Evolutionary conservation across 805 yeast genomes (phyloP).

Genomic region (Komagataella phaffii): DNA sequence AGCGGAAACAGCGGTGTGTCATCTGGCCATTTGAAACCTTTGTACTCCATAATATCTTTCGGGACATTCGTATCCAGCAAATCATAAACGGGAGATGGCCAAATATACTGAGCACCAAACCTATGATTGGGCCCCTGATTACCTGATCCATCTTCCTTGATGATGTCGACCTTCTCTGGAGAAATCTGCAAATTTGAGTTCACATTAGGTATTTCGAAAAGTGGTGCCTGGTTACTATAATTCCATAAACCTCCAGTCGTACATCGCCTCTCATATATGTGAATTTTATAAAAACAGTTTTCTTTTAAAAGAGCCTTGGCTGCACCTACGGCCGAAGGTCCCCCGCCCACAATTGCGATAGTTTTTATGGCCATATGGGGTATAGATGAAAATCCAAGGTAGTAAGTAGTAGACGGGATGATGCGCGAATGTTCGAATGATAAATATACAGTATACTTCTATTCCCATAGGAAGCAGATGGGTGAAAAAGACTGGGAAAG

Average conservation of each 20-base stretch:
- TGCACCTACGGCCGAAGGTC: slow-evolving; percentile 59
- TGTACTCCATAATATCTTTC: slow-evolving; percentile 52
- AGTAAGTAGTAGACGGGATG: too few relatives aligned
- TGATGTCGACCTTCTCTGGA: not conserved
- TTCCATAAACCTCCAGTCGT: slow-evolving; percentile 79
- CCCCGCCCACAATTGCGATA: slow-evolving; percentile 66
- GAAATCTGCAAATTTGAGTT: slow-evolving; percentile 7
- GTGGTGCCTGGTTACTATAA: slow-evolving; percentile 15
- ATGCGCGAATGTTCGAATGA: not conserved
- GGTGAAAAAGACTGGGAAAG: too few relatives aligned
- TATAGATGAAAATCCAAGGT: not conserved
- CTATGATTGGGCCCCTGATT: slow-evolving; percentile 1
- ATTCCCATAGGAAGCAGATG: too few relatives aligned
- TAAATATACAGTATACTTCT: not conserved
- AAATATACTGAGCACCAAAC: slow-evolving; percentile 16
- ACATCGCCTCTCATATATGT: slow-evolving; percentile 44
- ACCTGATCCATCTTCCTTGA: not conserved
- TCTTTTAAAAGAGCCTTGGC: slow-evolving; percentile 52
- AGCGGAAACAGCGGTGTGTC: slow-evolving; percentile 38
- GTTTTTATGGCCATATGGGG: slow-evolving; percentile 9
- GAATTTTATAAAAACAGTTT: slow-evolving; percentile 27
- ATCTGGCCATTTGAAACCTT: slow-evolving; percentile 33
- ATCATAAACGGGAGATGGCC: slow-evolving; percentile 49
- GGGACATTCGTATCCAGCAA: slow-evolving; percentile 60
- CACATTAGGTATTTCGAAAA: slow-evolving; percentile 15